A percentile compares a stretch with the other conserved stretches of the same genome.
phyloP scores from a whole-genome alignment of 306 rosid genomes.

The Canavalia ensiformis region DNA sequence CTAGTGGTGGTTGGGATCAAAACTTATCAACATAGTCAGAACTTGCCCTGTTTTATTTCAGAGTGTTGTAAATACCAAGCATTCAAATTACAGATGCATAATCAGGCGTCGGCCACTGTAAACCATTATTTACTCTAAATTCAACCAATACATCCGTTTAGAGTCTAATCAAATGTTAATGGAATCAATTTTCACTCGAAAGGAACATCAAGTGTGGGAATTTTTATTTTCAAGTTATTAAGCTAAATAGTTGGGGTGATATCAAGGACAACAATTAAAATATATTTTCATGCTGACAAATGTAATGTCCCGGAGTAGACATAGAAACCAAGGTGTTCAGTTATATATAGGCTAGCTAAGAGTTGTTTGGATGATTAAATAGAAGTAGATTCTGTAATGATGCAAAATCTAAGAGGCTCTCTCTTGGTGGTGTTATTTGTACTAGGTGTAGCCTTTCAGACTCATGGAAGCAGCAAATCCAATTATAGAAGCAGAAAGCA shows the following conservation, averaged over 20 bases:
- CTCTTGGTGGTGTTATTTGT: neutral
- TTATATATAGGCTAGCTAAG: too few species aligned
- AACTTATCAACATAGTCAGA: neutral
- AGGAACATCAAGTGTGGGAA: too few species aligned
- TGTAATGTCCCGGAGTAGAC: too few species aligned
- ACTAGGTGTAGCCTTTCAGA: neutral
- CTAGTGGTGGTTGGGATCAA: neutral
- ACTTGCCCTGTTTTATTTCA: neutral
- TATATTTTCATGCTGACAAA: neutral
- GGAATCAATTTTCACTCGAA: too few species aligned
- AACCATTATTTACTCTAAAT: neutral
- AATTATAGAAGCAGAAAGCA: slow-evolving; percentile 33
- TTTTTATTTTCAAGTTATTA: too few species aligned
- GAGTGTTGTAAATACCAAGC: neutral
- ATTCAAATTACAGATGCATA: too few species aligned
- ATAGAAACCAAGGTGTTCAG: neutral
- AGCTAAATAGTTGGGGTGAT: too few species aligned
- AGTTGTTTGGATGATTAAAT: neutral
- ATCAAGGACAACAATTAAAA: too few species aligned
- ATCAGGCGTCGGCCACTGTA: neutral
- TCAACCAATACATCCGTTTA: neutral
- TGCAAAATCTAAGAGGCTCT: neutral
- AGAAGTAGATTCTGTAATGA: neutral
- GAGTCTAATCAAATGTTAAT: neutral
- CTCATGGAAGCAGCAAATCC: slow-evolving; percentile 27